Percentiles rank a stretch among this genome's conserved stretches.
Evolutionary conservation across 805 yeast genomes (phyloP).

Genomic region (Yamadazyma ubonensis): DNA sequence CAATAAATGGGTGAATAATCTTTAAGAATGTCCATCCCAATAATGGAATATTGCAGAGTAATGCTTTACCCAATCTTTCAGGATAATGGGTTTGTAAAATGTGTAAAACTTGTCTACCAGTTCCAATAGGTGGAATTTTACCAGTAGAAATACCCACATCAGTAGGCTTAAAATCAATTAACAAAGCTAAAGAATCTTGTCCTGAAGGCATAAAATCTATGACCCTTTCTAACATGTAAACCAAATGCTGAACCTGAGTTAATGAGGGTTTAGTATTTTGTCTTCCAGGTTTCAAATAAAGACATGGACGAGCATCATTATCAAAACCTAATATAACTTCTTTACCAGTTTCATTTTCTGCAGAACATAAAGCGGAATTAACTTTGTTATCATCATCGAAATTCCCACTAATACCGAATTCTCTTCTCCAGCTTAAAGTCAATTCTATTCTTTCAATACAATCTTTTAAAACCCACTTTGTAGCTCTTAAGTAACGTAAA

Average conservation of each 20-base stretch:
- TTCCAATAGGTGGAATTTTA: slow-evolving; percentile 84
- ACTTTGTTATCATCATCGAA: slow-evolving; percentile 47
- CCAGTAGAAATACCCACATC: slow-evolving; percentile 57
- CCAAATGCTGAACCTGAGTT: slow-evolving; percentile 94
- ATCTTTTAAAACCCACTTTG: slow-evolving; percentile 78
- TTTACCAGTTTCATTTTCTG: slow-evolving; percentile 89
- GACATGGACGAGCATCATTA: slow-evolving; percentile 85
- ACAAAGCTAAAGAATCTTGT: slow-evolving; percentile 86
- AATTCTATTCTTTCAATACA: slow-evolving; percentile 73
- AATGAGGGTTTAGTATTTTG: slow-evolving; percentile 91
- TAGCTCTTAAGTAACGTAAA: slow-evolving; percentile 85
- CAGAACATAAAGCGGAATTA: slow-evolving; percentile 52
- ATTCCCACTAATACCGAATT: slow-evolving; percentile 62
- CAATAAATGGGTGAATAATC: slow-evolving; percentile 92
- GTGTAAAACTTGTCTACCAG: slow-evolving; percentile 88
- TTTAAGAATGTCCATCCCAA: slow-evolving; percentile 90
- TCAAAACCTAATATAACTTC: slow-evolving; percentile 90
- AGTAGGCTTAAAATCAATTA: slow-evolving; percentile 88
- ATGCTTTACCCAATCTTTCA: slow-evolving; percentile 90
- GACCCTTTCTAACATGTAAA: slow-evolving; percentile 86
- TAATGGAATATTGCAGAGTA: slow-evolving; percentile 90
- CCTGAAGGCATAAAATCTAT: slow-evolving; percentile 96
- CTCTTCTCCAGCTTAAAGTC: slow-evolving; percentile 90
- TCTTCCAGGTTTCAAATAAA: slow-evolving; percentile 89
- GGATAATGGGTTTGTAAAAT: slow-evolving; percentile 97